Percentiles rank a stretch among this genome's conserved stretches.
These are phyloP conservation scores for Teratosphaeria viscida DNA, from an alignment of 2,329 filamentous ascomycete species.

Conservation along the genomic window DNA sequence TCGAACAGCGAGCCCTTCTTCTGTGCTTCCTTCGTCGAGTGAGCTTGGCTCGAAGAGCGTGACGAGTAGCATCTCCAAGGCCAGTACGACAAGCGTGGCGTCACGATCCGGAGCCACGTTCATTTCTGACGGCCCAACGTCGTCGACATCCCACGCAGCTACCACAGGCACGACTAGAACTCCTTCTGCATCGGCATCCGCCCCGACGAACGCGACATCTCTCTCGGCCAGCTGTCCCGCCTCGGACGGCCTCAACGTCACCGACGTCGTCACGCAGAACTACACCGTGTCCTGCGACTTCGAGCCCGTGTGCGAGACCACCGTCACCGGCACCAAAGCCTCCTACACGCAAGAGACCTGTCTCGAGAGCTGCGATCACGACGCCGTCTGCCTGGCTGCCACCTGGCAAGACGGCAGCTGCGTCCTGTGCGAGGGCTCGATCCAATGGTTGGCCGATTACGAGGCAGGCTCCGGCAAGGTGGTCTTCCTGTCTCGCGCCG, in stretches of 20 bases:
- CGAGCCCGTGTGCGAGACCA: slow-evolving; percentile 13
- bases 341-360: slow-evolving; percentile 11
- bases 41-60: background rate
- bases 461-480: background rate
- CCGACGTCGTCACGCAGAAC: slow-evolving; percentile 14
- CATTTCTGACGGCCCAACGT: background rate
- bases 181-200: slow-evolving; percentile 8
- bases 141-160: background rate
- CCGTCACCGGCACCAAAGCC: slow-evolving; percentile 5
- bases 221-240: slow-evolving; percentile 6
- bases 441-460: slow-evolving; percentile 6
- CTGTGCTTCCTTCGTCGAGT: background rate
- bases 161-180: background rate
- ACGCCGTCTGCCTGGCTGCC: slow-evolving; percentile 14
- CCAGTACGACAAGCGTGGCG: background rate
- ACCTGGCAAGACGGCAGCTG: slow-evolving; percentile 12
- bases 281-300: slow-evolving; percentile 16
- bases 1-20: background rate
- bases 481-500: background rate
- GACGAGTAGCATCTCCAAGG: background rate
- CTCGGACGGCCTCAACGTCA: slow-evolving; percentile 11
- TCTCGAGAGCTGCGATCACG: slow-evolving; percentile 15
- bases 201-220: background rate
- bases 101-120: background rate
- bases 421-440: slow-evolving; percentile 13